Percentiles rank a stretch among this genome's conserved stretches.
These are phyloP conservation scores for Pythium pyrilobum DNA, from an alignment of 352 stramenopile genomes.

Conservation along the genomic window DNA sequence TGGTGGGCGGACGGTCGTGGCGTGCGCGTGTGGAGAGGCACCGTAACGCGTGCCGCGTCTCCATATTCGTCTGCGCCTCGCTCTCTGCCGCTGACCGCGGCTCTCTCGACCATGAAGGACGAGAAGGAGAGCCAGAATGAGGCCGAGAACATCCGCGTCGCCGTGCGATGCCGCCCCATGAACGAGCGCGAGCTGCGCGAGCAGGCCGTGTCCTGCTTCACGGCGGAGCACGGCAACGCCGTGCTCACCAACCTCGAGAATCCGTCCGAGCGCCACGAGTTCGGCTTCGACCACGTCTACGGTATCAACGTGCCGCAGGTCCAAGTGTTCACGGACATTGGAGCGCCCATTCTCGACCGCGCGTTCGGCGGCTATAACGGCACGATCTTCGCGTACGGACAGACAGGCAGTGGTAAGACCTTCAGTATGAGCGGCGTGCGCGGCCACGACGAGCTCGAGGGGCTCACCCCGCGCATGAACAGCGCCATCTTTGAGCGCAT, in stretches of 20 bases:
- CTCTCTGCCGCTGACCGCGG: not conserved
- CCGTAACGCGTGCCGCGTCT: no score
- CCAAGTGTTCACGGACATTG: conserved; percentile 76
- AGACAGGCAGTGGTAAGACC: conserved; percentile 85
- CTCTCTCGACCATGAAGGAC: conserved; percentile 40
- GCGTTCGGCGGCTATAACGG: conserved; percentile 86
- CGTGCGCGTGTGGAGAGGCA: no score
- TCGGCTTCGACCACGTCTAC: conserved; percentile 89
- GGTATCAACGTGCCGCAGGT: conserved; percentile 67
- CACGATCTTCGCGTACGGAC: conserved; percentile 88
- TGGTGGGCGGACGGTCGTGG: no score
- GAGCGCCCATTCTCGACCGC: conserved; percentile 66
- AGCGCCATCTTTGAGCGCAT: conserved; percentile 87
- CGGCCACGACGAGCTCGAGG: conserved; percentile 54
- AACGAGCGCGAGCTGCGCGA: conserved; percentile 83
- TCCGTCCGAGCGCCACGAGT: conserved; percentile 72
- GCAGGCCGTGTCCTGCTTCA: conserved; percentile 70
- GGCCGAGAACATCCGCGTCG: conserved; percentile 89
- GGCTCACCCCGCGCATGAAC: conserved; percentile 92
- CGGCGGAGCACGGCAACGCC: conserved; percentile 59
- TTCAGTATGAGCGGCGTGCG: conserved; percentile 85
- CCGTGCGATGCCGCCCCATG: conserved; percentile 90
- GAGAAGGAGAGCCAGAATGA: conserved; percentile 57
- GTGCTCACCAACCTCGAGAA: conserved; percentile 84
- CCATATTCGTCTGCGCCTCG: not conserved